phyloP scores from a whole-genome alignment of 306 rosid species.

The Begonia fuchsioides region DNA sequence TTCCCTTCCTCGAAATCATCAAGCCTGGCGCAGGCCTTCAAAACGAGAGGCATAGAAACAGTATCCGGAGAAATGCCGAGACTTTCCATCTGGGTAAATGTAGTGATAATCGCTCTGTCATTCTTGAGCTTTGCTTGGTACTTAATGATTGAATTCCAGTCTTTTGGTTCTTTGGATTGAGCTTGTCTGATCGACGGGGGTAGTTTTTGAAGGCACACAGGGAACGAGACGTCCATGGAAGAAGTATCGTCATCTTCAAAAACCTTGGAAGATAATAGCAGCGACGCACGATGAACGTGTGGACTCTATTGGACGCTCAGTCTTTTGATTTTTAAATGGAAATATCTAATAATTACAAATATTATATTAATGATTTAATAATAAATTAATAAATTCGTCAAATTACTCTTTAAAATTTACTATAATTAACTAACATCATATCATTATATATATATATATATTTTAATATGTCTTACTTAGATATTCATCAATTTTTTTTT shows the following conservation, averaged over 20 bases:
- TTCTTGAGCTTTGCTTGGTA: slow-evolving; percentile 23
- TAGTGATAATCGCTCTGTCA: slow-evolving; percentile 28
- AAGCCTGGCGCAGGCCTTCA: slow-evolving; percentile 31
- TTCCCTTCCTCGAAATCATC: slow-evolving; percentile 20
- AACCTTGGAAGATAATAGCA: neutral
- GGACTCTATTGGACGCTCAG: neutral
- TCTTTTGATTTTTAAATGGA: neutral
- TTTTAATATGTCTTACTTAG: no score
- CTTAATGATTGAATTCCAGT: slow-evolving; percentile 29
- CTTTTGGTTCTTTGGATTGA: slow-evolving; percentile 6
- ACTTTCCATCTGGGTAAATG: slow-evolving; percentile 32
- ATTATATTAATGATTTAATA: no score
- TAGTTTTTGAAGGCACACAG: slow-evolving; percentile 7
- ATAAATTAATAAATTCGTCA: no score
- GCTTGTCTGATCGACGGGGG: slow-evolving; percentile 6
- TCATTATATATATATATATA: no score
- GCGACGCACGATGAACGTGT: neutral
- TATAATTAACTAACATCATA: no score
- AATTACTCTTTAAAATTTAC: no score
- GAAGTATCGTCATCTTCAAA: slow-evolving; percentile 2
- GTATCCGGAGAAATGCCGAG: slow-evolving; percentile 15
- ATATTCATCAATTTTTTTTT: no score
- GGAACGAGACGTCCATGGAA: slow-evolving; percentile 10
- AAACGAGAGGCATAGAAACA: slow-evolving; percentile 25
- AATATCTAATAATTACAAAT: no score